Conservation (phyloP, 805 yeast species). For the Ogataea minuta region DNA sequence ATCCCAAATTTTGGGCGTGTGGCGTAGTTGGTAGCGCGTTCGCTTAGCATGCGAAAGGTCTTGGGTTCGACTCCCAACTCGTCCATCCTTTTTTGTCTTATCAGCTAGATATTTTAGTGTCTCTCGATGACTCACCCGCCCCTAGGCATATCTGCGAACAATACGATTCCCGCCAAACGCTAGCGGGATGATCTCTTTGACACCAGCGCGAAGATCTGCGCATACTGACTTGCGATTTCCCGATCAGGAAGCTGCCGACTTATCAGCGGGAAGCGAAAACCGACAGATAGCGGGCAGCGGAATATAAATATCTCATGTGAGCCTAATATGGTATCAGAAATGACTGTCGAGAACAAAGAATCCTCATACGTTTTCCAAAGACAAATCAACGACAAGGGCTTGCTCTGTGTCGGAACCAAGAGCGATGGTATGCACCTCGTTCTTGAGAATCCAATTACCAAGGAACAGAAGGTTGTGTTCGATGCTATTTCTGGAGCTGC, state of each 20-base stretch:
- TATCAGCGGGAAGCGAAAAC: constrained; percentile 12
- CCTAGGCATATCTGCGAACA: too few relatives aligned
- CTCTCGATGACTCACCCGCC: background rate
- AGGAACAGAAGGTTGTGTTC: constrained; percentile 33
- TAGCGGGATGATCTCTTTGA: too few relatives aligned
- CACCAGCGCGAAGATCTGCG: too few relatives aligned
- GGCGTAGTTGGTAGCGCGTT: constrained; percentile 82
- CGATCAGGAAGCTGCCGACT: constrained; percentile 11
- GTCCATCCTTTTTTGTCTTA: constrained; percentile 41
- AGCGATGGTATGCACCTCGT: constrained; percentile 44
- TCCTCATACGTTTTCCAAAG: constrained; percentile 45
- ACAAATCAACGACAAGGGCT: constrained; percentile 36
- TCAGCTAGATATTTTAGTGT: background rate
- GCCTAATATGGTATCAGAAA: background rate
- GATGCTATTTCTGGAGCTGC: constrained; percentile 52
- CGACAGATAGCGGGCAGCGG: background rate
- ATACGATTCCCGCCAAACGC: too few relatives aligned
- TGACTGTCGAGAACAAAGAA: constrained; percentile 27
- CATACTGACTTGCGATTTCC: constrained; percentile 2
- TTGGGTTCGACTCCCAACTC: constrained; percentile 77
- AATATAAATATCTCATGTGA: too few relatives aligned
- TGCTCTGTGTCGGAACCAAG: constrained; percentile 41
- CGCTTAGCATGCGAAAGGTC: constrained; percentile 80
- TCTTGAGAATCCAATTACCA: constrained; percentile 41
- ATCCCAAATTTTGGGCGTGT: constrained; percentile 50